phyloP scores from a whole-genome alignment of 805 yeast genomes.

The Candida methanosorbosa region DNA sequence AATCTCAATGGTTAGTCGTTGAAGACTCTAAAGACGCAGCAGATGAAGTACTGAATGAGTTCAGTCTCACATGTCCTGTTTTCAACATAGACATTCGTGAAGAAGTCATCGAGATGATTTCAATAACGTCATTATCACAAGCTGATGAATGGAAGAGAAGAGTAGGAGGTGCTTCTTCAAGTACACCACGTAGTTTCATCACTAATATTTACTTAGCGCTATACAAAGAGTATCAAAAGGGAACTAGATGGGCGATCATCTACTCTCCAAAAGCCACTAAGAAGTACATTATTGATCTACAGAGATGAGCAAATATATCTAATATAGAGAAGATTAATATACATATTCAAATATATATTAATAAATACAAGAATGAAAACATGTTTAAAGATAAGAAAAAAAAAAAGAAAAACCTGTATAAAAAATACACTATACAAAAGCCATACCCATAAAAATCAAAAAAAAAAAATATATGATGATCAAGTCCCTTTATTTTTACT shows the following conservation, averaged over 20 bases:
- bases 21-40: constrained; percentile 63
- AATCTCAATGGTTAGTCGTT: constrained; percentile 70
- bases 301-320: constrained; percentile 38
- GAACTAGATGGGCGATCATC: constrained; percentile 67
- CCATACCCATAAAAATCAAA: too few relatives aligned
- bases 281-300: constrained; percentile 58
- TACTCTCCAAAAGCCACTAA: constrained; percentile 74
- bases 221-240: constrained; percentile 62
- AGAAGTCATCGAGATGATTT: constrained; percentile 78
- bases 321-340: not conserved
- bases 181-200: constrained; percentile 76
- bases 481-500: too few relatives aligned
- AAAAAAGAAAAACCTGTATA: too few relatives aligned
- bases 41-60: constrained; percentile 38
- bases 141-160: constrained; percentile 80
- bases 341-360: not conserved
- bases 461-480: not conserved
- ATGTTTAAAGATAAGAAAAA: not conserved
- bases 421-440: too few relatives aligned
- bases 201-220: constrained; percentile 64
- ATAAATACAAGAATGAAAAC: not conserved
- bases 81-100: constrained; percentile 74
- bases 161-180: constrained; percentile 73
- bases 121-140: constrained; percentile 63
- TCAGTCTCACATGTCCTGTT: constrained; percentile 57